phyloP scores from a whole-genome alignment of 2,329 filamentous ascomycete species.

The Endocalyx cinctus region DNA sequence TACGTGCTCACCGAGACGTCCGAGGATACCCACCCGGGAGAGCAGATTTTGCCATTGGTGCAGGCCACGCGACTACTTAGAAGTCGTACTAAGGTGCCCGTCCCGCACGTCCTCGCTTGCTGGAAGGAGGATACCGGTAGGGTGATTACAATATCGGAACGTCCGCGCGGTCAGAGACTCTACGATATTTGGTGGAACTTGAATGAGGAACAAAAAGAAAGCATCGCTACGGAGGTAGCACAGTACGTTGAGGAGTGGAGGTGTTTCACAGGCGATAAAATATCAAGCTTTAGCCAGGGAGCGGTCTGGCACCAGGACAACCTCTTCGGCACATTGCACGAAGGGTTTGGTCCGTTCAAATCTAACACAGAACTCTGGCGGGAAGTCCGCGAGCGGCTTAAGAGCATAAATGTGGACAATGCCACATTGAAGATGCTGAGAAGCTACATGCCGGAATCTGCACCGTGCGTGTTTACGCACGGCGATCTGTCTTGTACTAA shows the following conservation, averaged over 20 bases:
- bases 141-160: conserved; percentile 21
- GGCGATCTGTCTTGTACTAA: conserved; percentile 22
- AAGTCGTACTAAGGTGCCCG: conserved; percentile 12
- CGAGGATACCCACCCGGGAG: conserved; percentile 13
- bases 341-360: conserved; percentile 16
- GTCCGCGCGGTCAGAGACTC: conserved; percentile 13
- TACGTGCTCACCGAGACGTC: conserved; percentile 18
- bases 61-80: conserved; percentile 13
- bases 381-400: conserved; percentile 10
- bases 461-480: conserved; percentile 21
- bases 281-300: conserved; percentile 14
- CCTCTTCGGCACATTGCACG: conserved; percentile 12
- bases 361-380: conserved; percentile 18
- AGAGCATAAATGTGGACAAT: conserved; percentile 5
- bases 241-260: conserved; percentile 18
- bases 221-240: conserved; percentile 18
- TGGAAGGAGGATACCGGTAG: conserved; percentile 25
- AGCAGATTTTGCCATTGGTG: conserved; percentile 13
- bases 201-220: conserved; percentile 5
- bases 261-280: conserved; percentile 7
- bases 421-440: conserved; percentile 9
- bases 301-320: conserved; percentile 13
- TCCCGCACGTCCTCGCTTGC: conserved; percentile 17
- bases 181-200: conserved; percentile 23
- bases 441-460: conserved; percentile 18